Percentiles rank a stretch among this genome's conserved stretches.
Evolutionary conservation across 2,329 filamentous ascomycete species (phyloP).

Genomic region (Celoporthe dispersa): DNA sequence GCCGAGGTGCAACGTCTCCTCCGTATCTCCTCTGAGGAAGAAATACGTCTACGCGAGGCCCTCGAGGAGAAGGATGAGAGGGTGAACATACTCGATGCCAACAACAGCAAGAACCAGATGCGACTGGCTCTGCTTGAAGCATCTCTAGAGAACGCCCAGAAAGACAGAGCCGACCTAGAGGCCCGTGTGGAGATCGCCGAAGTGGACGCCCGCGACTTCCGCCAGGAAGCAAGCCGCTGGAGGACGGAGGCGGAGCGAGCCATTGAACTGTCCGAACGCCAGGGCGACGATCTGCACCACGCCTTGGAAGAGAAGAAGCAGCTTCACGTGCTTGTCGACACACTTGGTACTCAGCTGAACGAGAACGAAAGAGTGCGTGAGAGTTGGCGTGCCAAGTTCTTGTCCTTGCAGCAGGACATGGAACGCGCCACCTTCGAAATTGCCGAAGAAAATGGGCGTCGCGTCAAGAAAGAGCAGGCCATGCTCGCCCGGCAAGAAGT

Average conservation of each 20-base stretch:
- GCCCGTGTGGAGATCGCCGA: constrained; percentile 60
- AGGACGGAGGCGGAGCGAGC: constrained; percentile 64
- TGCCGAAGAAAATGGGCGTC: constrained; percentile 78
- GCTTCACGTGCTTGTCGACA: constrained; percentile 73
- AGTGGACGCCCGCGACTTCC: constrained; percentile 57
- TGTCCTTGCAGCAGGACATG: constrained; percentile 88
- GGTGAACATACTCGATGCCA: constrained; percentile 63
- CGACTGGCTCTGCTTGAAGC: constrained; percentile 70
- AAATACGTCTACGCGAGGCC: constrained; percentile 67
- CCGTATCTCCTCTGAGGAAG: constrained; percentile 72
- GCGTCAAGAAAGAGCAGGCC: constrained; percentile 78
- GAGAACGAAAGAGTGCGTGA: constrained; percentile 86
- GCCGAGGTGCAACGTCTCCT: constrained; percentile 74
- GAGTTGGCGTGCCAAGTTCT: constrained; percentile 81
- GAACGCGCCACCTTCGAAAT: constrained; percentile 76
- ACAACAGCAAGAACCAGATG: constrained; percentile 59
- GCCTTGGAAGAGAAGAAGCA: constrained; percentile 68
- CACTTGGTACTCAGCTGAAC: constrained; percentile 77
- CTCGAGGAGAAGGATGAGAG: constrained; percentile 72
- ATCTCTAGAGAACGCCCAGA: constrained; percentile 61
- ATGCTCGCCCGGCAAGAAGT: constrained; percentile 79
- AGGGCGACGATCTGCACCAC: constrained; percentile 53
- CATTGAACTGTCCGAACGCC: constrained; percentile 54
- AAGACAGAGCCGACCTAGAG: constrained; percentile 59
- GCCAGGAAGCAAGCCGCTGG: constrained; percentile 64